Conservation (phyloP, 768 basidiomycete species). For the Phylloporus sp. region DNA sequence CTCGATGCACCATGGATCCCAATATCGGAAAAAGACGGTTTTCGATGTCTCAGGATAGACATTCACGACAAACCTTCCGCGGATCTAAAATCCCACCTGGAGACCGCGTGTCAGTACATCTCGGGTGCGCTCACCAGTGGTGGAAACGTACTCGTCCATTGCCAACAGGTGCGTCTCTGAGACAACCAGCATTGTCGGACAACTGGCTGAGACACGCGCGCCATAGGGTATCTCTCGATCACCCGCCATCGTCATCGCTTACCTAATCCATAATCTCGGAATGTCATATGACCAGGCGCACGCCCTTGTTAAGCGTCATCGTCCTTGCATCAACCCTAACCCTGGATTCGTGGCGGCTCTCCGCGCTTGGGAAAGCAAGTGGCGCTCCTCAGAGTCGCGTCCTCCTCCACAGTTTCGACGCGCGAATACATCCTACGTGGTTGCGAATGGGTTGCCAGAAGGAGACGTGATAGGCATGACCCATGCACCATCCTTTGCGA, state of each 20-base stretch:
- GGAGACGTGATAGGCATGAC: not conserved
- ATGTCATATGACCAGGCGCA: slow-evolving; percentile 70
- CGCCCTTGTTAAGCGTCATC: slow-evolving; percentile 56
- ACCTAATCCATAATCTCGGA: slow-evolving; percentile 69
- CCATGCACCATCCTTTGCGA: slow-evolving; percentile 14
- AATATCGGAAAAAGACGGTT: slow-evolving; percentile 40
- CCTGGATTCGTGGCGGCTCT: slow-evolving; percentile 65
- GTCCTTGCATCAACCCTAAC: slow-evolving; percentile 75
- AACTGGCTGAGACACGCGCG: slow-evolving; percentile 4
- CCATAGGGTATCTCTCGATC: slow-evolving; percentile 73
- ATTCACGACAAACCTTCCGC: slow-evolving; percentile 59
- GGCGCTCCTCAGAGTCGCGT: slow-evolving; percentile 18
- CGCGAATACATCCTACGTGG: slow-evolving; percentile 26
- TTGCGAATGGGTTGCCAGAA: slow-evolving; percentile 2
- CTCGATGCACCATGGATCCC: slow-evolving; percentile 66
- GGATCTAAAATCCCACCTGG: slow-evolving; percentile 66
- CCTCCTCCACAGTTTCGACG: slow-evolving; percentile 26
- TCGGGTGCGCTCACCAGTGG: slow-evolving; percentile 57
- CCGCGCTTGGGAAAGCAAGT: slow-evolving; percentile 51
- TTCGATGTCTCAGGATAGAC: slow-evolving; percentile 60
- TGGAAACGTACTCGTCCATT: slow-evolving; percentile 70
- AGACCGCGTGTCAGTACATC: slow-evolving; percentile 65
- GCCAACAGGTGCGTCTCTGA: slow-evolving; percentile 61
- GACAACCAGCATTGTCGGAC: not conserved
- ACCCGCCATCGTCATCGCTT: slow-evolving; percentile 73